Conservation (phyloP, 2,329 filamentous ascomycete genomes). For the Sarocladiaceae sp. region DNA sequence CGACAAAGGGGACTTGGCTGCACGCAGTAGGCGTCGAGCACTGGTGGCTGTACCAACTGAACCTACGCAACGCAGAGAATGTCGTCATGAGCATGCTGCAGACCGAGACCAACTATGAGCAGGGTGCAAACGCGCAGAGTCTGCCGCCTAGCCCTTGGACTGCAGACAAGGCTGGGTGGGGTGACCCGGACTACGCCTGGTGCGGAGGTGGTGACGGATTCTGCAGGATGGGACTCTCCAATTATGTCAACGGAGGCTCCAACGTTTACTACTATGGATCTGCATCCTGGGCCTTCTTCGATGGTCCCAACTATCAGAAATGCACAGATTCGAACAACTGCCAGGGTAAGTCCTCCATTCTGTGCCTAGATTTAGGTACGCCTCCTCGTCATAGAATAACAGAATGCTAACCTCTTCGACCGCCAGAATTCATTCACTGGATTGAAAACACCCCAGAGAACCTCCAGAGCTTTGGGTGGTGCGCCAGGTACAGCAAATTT, state of each 20-base stretch:
- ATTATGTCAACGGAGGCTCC: constrained; percentile 36
- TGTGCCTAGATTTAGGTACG: no score
- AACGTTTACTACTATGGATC: constrained; percentile 28
- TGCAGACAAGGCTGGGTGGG: constrained; percentile 29
- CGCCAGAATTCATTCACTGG: neutral
- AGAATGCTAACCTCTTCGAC: no score
- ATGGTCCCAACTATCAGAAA: constrained; percentile 30
- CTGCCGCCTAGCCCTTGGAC: constrained; percentile 33
- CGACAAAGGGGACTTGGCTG: constrained; percentile 47
- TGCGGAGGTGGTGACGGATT: constrained; percentile 29
- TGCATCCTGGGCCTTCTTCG: constrained; percentile 41
- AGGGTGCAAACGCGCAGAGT: constrained; percentile 29
- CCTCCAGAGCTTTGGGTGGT: neutral
- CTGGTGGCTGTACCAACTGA: constrained; percentile 55
- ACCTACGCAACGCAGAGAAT: constrained; percentile 44
- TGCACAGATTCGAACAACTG: constrained; percentile 28
- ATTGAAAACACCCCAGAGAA: neutral
- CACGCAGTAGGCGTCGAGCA: constrained; percentile 46
- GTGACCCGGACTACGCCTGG: constrained; percentile 38
- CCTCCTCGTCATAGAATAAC: no score
- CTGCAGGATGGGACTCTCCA: constrained; percentile 39
- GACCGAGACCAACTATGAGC: constrained; percentile 45
- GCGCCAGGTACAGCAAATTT: neutral
- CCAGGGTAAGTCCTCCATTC: constrained; percentile 25
- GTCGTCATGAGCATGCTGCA: constrained; percentile 48